Evolutionary conservation across 805 yeast genomes (phyloP), one percentile per base, ranked within the genome.

Genomic region (Grigorovia humatica): DNA sequence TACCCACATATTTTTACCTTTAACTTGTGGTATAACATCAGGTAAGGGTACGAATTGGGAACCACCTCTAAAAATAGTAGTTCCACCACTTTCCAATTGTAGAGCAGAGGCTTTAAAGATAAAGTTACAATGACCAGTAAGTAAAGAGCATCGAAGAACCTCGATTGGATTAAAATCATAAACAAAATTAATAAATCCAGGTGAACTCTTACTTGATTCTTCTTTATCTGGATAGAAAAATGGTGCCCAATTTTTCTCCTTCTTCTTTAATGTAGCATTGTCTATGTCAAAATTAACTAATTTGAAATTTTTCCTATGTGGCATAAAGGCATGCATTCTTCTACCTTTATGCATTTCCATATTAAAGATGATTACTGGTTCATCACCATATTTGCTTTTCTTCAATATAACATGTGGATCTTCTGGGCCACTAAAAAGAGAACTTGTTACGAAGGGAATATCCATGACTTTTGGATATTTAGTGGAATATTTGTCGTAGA

Each of bases 111-210:
- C 55, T 40, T 54, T 55, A 48, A 59, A 59, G 9, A 53, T 53
- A n/a, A 48, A 44, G 6, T 48, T 44, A 52, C 61, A 59, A n/a
- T 35, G 17, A 32, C 62, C 64, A 47, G 56, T 58, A 50, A 54
- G 50, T 43, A 60, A 50, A 0, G 60, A 57, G 47, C 64, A 60
- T 48, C 55, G 56, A 15, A 60, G 48, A 23, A 60, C 53, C 40
- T 52, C 56, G n/a, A 48, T 6, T 30, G 50, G 47, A 23, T 19
- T 30, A 1, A 48, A 32, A 9, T 32, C 20, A 43, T 48, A 43
- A 18, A 30, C 47, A 19, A 48, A 48, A 44, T 58, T 51, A 44
- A 60, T 55, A 46, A 30, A 49, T 20, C 62, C 61, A 9, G 55
- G 49, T 18, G 65, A 68, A 9, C 55, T 47, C 1, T 64, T 43